Evolutionary conservation across 331 rosid genomes (phyloP).

Genomic region (Malus hybrid): DNA sequence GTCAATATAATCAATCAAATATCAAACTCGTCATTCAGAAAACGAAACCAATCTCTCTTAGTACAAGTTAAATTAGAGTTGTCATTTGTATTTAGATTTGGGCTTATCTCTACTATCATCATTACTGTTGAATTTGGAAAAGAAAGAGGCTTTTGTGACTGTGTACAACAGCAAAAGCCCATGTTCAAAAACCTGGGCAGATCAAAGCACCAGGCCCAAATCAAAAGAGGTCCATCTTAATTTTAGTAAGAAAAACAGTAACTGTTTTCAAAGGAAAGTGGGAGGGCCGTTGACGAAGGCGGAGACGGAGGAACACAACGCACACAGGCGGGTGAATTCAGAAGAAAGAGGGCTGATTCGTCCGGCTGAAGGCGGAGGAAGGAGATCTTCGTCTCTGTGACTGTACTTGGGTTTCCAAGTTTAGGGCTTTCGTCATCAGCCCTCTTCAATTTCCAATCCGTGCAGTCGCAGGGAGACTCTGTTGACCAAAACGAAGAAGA

Average conservation of each 20-base stretch:
- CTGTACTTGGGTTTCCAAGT: background rate
- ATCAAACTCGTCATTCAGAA: too few species aligned
- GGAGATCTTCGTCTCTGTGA: background rate
- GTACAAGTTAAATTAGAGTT: background rate
- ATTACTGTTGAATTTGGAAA: background rate
- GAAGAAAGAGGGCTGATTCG: background rate
- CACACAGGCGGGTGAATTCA: background rate
- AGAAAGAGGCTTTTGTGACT: slow-evolving; percentile 3
- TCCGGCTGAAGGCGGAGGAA: background rate
- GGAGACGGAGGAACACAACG: background rate
- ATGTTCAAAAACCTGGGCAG: background rate
- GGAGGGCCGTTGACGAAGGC: slow-evolving; percentile 1
- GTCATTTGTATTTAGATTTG: background rate
- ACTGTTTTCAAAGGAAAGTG: background rate
- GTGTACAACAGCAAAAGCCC: background rate
- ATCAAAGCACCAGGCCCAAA: background rate
- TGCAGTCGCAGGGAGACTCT: background rate
- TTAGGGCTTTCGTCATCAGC: background rate
- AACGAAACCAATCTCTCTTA: too few species aligned
- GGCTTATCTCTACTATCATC: background rate
- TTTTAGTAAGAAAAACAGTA: background rate
- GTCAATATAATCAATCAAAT: too few species aligned
- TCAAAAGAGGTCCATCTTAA: background rate
- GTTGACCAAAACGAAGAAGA: background rate
- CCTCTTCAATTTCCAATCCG: background rate